These are phyloP conservation scores for Cerrena zonata DNA, from an alignment of 1,284 basidiomycete genomes.

Conservation along the genomic window DNA sequence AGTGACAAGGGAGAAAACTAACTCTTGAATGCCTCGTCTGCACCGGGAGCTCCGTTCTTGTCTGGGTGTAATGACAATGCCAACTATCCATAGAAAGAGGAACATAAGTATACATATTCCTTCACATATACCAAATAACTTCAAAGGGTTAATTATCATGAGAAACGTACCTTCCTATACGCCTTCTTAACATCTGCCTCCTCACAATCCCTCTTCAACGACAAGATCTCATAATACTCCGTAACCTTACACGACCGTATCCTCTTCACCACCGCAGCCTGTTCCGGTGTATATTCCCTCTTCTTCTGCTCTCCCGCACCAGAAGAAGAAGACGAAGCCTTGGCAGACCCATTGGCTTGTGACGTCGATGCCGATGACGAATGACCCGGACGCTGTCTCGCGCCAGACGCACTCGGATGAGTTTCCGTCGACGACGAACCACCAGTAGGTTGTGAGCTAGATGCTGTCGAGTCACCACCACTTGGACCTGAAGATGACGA, in stretches of 20 bases:
- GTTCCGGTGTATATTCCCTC: conserved; percentile 83
- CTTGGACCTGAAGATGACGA: conserved; percentile 30
- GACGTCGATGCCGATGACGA: conserved; percentile 16
- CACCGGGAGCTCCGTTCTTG: conserved; percentile 95
- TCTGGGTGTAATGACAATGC: conserved; percentile 93
- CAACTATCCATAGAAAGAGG: conserved; percentile 63
- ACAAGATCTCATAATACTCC: conserved; percentile 91
- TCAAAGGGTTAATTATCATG: neutral
- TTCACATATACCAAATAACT: conserved; percentile 9
- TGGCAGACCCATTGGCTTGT: conserved; percentile 38
- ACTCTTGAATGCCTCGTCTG: conserved; percentile 99
- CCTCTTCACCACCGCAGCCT: conserved; percentile 80
- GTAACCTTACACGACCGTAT: conserved; percentile 82
- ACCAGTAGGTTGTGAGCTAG: conserved; percentile 16
- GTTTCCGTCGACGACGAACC: conserved; percentile 51
- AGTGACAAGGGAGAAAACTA: conserved; percentile 28
- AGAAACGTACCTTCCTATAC: conserved; percentile 79
- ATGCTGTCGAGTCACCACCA: neutral
- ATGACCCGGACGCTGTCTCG: conserved; percentile 43
- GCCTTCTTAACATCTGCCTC: conserved; percentile 94
- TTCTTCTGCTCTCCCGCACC: conserved; percentile 52
- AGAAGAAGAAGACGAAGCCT: conserved; percentile 2
- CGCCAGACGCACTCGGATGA: conserved; percentile 62
- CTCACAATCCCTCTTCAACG: conserved; percentile 78
- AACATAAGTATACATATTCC: conserved; percentile 4